A percentile compares a stretch with the other conserved stretches of the same genome.
Conservation (phyloP, 148 eudicot species). For the Cornus suecica region DNA sequence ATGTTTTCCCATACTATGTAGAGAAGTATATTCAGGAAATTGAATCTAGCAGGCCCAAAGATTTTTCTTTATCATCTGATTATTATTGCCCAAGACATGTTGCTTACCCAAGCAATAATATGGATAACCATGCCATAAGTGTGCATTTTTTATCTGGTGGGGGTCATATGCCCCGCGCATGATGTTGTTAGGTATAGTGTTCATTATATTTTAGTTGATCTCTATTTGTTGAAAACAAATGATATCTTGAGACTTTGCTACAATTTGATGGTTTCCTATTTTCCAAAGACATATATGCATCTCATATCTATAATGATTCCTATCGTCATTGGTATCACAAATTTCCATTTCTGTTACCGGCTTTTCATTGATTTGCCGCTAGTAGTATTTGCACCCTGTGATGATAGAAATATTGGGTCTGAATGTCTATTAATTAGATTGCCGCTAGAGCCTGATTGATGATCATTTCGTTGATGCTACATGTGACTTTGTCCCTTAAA, state of each 20-base stretch:
- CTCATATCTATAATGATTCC: background rate
- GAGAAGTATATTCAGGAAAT: too few species aligned
- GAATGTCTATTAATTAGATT: background rate
- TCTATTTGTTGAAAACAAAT: background rate
- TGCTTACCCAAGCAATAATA: background rate
- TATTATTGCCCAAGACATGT: background rate
- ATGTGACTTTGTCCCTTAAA: background rate
- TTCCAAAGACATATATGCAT: background rate
- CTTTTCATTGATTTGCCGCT: background rate
- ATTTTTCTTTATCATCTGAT: background rate
- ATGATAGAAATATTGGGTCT: background rate
- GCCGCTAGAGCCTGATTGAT: background rate
- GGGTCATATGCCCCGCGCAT: background rate
- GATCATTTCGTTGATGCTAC: background rate
- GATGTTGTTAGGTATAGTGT: background rate
- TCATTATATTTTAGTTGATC: background rate
- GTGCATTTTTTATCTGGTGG: background rate
- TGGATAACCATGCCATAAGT: background rate
- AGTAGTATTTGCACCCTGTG: background rate
- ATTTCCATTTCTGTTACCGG: background rate
- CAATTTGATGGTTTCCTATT: background rate
- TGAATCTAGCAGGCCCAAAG: too few species aligned
- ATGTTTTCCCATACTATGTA: too few species aligned
- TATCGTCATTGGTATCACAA: background rate
- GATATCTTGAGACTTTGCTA: background rate